Evolutionary conservation across 2,329 filamentous ascomycete genomes (phyloP).

Genomic region (Beauveria scarabaeidicola): DNA sequence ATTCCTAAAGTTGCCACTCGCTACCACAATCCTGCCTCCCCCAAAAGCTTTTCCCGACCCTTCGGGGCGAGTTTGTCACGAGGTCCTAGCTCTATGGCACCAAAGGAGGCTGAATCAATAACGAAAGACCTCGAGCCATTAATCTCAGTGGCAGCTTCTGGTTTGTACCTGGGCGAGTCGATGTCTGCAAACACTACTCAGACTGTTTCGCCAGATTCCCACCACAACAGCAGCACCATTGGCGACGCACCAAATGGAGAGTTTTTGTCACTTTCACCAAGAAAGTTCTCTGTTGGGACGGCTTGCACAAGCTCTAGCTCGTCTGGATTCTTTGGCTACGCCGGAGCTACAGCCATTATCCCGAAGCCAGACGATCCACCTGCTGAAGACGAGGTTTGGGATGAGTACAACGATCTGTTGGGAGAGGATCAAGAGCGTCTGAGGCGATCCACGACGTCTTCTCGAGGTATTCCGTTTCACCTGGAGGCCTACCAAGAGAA

Average conservation of each 20-base stretch:
- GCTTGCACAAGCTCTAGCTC: conserved; percentile 49
- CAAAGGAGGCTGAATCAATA: conserved; percentile 29
- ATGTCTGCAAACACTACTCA: conserved; percentile 25
- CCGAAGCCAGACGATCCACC: conserved; percentile 54
- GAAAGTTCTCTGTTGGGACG: conserved; percentile 61
- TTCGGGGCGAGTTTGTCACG: conserved; percentile 50
- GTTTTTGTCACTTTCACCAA: conserved; percentile 65
- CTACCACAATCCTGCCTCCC: conserved; percentile 56
- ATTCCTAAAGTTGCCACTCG: conserved; percentile 75
- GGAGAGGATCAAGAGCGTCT: conserved; percentile 47
- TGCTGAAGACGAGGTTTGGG: conserved; percentile 83
- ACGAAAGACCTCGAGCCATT: conserved; percentile 41
- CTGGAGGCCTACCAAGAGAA: conserved; percentile 40
- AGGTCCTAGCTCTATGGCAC: conserved; percentile 21
- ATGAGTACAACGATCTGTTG: conserved; percentile 85
- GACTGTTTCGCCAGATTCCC: conserved; percentile 14
- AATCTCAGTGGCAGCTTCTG: conserved; percentile 30
- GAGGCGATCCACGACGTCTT: conserved; percentile 46
- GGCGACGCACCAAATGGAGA: conserved; percentile 32
- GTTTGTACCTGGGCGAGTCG: conserved; percentile 28
- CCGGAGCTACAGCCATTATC: conserved; percentile 57
- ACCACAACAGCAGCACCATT: background rate
- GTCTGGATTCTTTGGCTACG: conserved; percentile 47
- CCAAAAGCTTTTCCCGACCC: conserved; percentile 78
- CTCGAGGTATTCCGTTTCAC: conserved; percentile 47